Evolutionary conservation across 257 asterid species (phyloP), one percentile per base, ranked within the genome.

Genomic region (Solanum pennellii): DNA sequence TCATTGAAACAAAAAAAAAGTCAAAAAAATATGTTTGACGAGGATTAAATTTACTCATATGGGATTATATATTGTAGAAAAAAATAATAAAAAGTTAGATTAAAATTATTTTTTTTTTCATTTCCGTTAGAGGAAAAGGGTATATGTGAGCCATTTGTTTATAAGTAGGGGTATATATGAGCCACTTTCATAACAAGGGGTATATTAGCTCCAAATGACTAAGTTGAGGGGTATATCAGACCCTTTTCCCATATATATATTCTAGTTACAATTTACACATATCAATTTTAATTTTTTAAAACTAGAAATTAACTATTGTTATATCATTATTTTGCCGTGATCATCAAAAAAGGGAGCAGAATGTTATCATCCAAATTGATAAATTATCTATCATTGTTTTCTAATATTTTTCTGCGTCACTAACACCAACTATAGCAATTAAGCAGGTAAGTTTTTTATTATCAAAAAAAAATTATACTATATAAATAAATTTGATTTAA

Each of bases 351-450:
- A 76, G 35, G 60, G 87, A 80, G 87, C 86, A 87, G 3, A 16
- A 91, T 91, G 93, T 84, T 87, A 6, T 15, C 44, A 35, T 31
- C 72, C 29, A 93, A 85, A 83, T 69, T 82, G 88, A 83, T 93
- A 72, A 86, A 10, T 18, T 84, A 89, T 88, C 66, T 91, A 62
- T 59, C 86, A 76, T 62, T 93, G 25, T 85, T 33, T n/a, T 33
- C 35, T 33, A 33, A 33, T 33, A 33, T 33, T 33, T 33, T 33
- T 4, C 87, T 41, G 91, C 73, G 84, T 87, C 89, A 41, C 90
- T 90, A 39, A 69, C 87, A 89, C 94, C 94, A 85, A 91, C 89
- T 87, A 91, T 90, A 35, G 96, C 97, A 76, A 59, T 88, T 9
- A 93, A 92, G 90, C 93, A 92, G 94, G 97, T 93, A 52, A 41